These are phyloP conservation scores for Fusarium chlamydosporum DNA, from an alignment of 2,329 filamentous ascomycete genomes.

Conservation along the genomic window DNA sequence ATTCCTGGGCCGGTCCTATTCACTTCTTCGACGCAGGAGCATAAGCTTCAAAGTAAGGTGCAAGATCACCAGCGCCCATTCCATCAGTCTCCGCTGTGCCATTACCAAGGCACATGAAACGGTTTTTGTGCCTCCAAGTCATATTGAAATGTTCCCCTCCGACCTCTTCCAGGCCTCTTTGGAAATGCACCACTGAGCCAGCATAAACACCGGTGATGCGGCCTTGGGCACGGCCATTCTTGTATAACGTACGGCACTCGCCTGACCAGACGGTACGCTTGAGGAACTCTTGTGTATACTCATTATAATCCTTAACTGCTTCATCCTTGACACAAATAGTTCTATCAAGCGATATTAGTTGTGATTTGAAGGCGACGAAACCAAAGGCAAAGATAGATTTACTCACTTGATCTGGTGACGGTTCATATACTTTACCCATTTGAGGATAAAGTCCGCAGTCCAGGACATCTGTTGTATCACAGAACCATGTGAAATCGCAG, in stretches of 20 bases:
- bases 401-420: conserved; percentile 10
- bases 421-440: conserved; percentile 19
- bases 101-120: conserved; percentile 18
- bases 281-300: conserved; percentile 1
- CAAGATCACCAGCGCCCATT: conserved; percentile 6
- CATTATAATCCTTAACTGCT: conserved; percentile 1
- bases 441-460: conserved; percentile 10
- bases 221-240: background rate
- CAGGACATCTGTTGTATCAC: conserved; percentile 12
- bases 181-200: conserved; percentile 11
- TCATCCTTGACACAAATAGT: conserved; percentile 10
- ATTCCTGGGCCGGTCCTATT: background rate
- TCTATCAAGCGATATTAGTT: background rate
- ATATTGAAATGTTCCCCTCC: conserved; percentile 11
- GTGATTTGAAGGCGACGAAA: fast-evolving
- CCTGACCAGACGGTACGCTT: conserved; percentile 8
- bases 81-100: conserved; percentile 5
- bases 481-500: conserved; percentile 1
- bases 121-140: background rate
- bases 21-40: background rate
- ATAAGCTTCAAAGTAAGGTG: conserved; percentile 10
- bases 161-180: conserved; percentile 3
- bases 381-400: fast-evolving
- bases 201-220: conserved; percentile 9
- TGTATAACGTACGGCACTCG: conserved; percentile 15